phyloP scores from a whole-genome alignment of 192 early-diverging fungal genomes.

The Entomortierella beljakovae region DNA sequence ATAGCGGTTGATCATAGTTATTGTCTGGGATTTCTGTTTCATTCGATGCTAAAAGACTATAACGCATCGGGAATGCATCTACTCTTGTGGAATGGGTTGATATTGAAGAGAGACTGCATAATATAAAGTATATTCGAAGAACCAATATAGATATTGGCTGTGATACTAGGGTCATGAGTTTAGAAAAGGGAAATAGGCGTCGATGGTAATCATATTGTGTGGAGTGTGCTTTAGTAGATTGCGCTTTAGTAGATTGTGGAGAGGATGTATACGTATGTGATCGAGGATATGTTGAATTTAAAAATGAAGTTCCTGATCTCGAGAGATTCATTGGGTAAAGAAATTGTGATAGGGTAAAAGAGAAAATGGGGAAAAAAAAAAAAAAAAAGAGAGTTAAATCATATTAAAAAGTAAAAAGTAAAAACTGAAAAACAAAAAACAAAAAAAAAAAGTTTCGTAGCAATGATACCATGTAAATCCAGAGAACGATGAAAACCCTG shows the following conservation, averaged over 20 bases:
- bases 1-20: neutral
- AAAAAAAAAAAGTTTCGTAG: neutral
- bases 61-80: slow-evolving; percentile 1
- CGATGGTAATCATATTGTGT: no score
- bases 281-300: no score
- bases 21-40: neutral
- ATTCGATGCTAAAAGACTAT: neutral
- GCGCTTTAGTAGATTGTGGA: no score
- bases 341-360: neutral
- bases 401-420: neutral
- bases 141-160: no score
- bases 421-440: neutral
- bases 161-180: no score
- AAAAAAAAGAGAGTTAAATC: neutral
- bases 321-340: slow-evolving; percentile 1
- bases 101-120: no score
- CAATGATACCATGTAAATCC: neutral
- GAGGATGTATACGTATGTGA: no score
- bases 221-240: no score
- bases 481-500: neutral
- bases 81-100: no score
- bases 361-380: neutral
- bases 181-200: no score
- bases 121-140: no score
- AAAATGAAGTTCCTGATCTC: no score